Evolutionary conservation across 2,329 filamentous ascomycete species (phyloP), one percentile per base, ranked within the genome.

Genomic region (Pleomassaria siparia): DNA sequence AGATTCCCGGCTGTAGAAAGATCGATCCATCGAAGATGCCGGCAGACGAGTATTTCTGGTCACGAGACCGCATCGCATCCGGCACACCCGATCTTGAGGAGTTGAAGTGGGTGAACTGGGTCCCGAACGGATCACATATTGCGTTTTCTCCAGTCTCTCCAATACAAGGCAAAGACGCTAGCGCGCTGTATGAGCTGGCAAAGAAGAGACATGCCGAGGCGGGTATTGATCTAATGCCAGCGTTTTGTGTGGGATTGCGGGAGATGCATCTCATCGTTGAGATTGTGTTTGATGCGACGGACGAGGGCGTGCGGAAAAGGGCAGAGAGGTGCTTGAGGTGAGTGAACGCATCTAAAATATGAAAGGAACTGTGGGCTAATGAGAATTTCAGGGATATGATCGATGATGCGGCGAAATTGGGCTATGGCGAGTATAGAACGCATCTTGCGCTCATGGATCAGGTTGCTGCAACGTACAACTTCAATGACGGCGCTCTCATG

Each of bases 361-460:
- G 3, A 35, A 8, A 16, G n/a, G 32, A 5, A 6, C 22, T 26
- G 39, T 54, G 57, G 30, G 51, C 54, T 45, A 15, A 47, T 16
- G 9, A 29, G 21, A 4, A 11, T n/a, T n/a, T 2, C 18, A 54
- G 54, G 21, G 63, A 63, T 26, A 60, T 66, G 46, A 66, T 67
- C 18, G 66, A 69, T 8, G 71, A 76, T 49, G 71, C 69, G 10
- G 72, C 72, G 1, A 62, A 54, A 10, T 55, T 68, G 8, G 73
- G 73, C 2, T 76, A 72, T 49, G 73, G 73, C 40, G 74, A 76
- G 52, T 78, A 78, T 53, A 65, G 75, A 16, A 77, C 76, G 0
- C 75, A 78, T 51, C 52, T 78, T 39, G 67, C 71, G 4, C 58
- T 77, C 20, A 76, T 75, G 67, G 75, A 78, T 45, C 74, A 78